Base-by-base conservation (phyloP, 305 asterid species). In the Coffea humblotiana region DNA sequence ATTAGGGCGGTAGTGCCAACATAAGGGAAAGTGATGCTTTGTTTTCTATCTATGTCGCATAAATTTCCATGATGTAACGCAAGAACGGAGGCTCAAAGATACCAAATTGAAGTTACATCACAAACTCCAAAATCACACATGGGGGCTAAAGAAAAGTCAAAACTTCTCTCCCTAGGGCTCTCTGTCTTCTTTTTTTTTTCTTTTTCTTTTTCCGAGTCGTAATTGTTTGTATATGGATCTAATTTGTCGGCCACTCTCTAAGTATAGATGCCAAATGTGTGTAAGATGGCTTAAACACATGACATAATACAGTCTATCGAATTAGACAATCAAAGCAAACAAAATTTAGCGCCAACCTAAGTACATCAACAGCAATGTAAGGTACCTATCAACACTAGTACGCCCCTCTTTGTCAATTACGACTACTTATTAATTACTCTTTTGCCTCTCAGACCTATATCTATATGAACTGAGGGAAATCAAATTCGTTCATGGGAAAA, bases 241-340 rank as follows among this genome's bases (percentile, higher is more conserved):
- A 74, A 52, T 74, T 32, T 52, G 66, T 74, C 67, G 77, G 77
- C 77, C 64, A 52, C 48, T 73, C 16, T 16, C 48, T 21, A 71
- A 45, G 0, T 6, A 32, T 1, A 37, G 18, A 35, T 29, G 71
- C 21, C 71, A 66, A 66, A 32, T 65, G 43, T 12, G 8, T 25
- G 70, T 27, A 29, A 27, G 70, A 65, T 32, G 12, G 7, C 3
- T 66, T 13, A 4, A 64, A 64, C 67, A 64, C 69, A 64, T 12
- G 19, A 27, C 1, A 40, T 40, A 32, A 40, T 40, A 40, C 43
- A 2, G 6, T 5, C 43, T 40, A 64, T 64, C 8, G 25, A 25
- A 25, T 32, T 27, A 25, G 7, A 64, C 19, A 64, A 25, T 65
- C 43, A 29, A 37, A 25, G 40, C 70, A 65, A 29, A 27, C 43